Conservation (phyloP, 805 yeast species). For the Naumovozyma baii region DNA sequence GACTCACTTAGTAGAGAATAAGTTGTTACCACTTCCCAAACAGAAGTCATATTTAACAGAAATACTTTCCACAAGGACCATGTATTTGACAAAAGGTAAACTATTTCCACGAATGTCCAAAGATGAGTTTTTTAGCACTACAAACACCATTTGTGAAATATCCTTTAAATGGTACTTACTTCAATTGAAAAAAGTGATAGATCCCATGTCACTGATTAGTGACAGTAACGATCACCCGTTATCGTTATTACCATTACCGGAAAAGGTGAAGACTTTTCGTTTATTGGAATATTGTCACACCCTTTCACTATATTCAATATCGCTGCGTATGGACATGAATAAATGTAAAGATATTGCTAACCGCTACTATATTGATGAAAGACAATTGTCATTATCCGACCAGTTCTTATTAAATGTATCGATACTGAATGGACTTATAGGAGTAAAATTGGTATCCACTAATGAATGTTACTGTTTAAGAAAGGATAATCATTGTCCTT, state of each 20-base stretch:
- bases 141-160: slow-evolving; percentile 5
- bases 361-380: slow-evolving; percentile 4
- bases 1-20: slow-evolving; percentile 1
- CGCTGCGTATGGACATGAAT: slow-evolving; percentile 3
- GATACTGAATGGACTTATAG: slow-evolving; percentile 7
- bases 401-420: slow-evolving; percentile 10
- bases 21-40: slow-evolving; percentile 5
- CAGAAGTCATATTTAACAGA: slow-evolving; percentile 8
- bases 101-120: slow-evolving; percentile 1
- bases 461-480: slow-evolving; percentile 4
- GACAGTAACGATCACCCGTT: background rate
- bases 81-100: slow-evolving; percentile 8
- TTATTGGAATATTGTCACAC: slow-evolving; percentile 7
- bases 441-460: slow-evolving; percentile 4
- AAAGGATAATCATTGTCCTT: slow-evolving; percentile 7
- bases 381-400: slow-evolving; percentile 9
- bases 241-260: slow-evolving; percentile 7
- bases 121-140: slow-evolving; percentile 5
- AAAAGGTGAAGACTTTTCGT: slow-evolving; percentile 3
- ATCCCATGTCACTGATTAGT: slow-evolving; percentile 3
- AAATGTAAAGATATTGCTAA: slow-evolving; percentile 4
- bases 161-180: slow-evolving; percentile 13
- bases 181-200: slow-evolving; percentile 10
- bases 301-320: slow-evolving; percentile 2
- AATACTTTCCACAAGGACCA: slow-evolving; percentile 7